These are phyloP conservation scores for Begonia loranthoides DNA, from an alignment of 306 rosid species.

Conservation along the genomic window DNA sequence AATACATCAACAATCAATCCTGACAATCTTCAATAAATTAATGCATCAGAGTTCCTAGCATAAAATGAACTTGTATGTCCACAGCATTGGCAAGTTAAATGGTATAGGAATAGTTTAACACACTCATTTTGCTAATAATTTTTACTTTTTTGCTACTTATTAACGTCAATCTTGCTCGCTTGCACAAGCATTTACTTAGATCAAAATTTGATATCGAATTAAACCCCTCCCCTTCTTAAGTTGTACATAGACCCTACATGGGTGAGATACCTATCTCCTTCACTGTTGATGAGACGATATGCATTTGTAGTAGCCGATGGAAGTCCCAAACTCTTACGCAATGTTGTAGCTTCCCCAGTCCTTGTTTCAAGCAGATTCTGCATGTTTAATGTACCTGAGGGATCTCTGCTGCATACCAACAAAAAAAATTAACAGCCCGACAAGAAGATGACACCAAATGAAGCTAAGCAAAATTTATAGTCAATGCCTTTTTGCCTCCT, in stretches of 20 bases:
- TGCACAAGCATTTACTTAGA: no score
- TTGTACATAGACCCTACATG: no score
- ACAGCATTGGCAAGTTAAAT: no score
- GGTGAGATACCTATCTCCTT: slow-evolving; percentile 67
- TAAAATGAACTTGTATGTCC: no score
- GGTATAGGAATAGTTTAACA: no score
- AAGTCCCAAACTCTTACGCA: slow-evolving; percentile 66
- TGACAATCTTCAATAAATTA: slow-evolving; percentile 47
- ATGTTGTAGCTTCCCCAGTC: slow-evolving; percentile 41
- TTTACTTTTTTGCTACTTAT: no score
- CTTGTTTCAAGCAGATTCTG: slow-evolving; percentile 68
- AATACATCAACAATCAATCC: slow-evolving; percentile 73
- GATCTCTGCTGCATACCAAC: slow-evolving; percentile 33
- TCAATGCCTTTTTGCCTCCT: slow-evolving; percentile 57
- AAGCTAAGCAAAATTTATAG: slow-evolving; percentile 4
- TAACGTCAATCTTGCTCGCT: no score
- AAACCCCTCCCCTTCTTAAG: no score
- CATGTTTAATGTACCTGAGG: slow-evolving; percentile 48
- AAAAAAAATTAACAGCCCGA: slow-evolving; percentile 9
- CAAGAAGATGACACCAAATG: background rate
- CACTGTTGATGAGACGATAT: slow-evolving; percentile 75
- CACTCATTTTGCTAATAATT: no score
- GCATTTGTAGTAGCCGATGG: slow-evolving; percentile 69
- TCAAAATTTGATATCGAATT: no score
- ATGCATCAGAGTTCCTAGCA: slow-evolving; percentile 1